Evolutionary conservation across 1,139 yeast species (phyloP).

Genomic region (Debaryomyces robertsiae): DNA sequence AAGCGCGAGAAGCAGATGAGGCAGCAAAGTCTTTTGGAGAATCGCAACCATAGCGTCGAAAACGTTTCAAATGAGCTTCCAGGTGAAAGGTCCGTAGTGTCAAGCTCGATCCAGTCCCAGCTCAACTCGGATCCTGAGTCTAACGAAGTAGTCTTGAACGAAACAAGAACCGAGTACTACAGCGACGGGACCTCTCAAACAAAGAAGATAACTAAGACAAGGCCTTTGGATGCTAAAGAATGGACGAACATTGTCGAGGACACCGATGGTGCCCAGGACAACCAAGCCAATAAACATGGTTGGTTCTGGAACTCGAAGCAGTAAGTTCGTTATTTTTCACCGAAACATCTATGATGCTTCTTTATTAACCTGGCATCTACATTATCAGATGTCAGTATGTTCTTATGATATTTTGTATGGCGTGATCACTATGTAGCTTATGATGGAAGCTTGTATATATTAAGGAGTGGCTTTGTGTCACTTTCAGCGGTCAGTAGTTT

Average conservation of each 20-base stretch:
- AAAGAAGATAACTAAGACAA: conserved; percentile 40
- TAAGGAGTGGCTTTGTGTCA: conserved; percentile 8
- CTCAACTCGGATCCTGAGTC: conserved; percentile 54
- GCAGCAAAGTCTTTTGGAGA: conserved; percentile 6
- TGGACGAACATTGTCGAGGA: conserved; percentile 35
- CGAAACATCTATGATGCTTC: too few species aligned
- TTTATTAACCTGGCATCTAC: conserved; percentile 15
- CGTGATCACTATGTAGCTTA: conserved; percentile 4
- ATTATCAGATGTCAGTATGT: conserved; percentile 18
- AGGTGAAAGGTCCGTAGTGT: conserved; percentile 38
- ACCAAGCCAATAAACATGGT: conserved; percentile 13
- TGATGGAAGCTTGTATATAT: conserved; percentile 6
- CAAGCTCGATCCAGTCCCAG: conserved; percentile 51
- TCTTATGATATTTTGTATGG: conserved; percentile 6
- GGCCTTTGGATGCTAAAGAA: conserved; percentile 35
- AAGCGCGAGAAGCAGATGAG: conserved; percentile 28
- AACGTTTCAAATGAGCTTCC: not conserved
- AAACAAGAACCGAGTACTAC: conserved; percentile 54
- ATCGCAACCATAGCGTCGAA: not conserved
- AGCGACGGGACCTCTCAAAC: conserved; percentile 64
- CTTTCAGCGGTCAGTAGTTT: not conserved
- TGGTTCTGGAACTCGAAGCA: conserved; percentile 22
- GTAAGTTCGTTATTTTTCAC: not conserved
- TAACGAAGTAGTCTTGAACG: conserved; percentile 55
- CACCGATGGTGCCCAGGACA: conserved; percentile 12